These are phyloP conservation scores for Fraxinus ornus DNA, from an alignment of 305 asterid genomes.

Conservation along the genomic window DNA sequence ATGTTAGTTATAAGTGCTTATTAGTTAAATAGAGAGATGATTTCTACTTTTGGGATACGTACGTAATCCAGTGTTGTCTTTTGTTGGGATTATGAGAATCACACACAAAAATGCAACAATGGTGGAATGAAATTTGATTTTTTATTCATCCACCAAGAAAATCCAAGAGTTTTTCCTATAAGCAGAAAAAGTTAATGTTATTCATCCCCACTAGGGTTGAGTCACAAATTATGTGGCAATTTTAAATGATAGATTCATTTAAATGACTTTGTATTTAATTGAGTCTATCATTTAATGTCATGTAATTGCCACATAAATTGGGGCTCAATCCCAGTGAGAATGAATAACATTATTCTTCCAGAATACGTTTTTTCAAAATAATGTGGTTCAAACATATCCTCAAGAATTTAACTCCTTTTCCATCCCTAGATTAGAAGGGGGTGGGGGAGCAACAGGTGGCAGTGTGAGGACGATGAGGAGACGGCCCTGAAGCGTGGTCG, in stretches of 20 bases:
- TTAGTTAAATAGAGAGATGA: slow-evolving; percentile 18
- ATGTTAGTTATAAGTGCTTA: slow-evolving; percentile 25
- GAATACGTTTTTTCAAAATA: too few species aligned
- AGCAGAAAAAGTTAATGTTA: background rate
- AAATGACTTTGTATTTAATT: too few species aligned
- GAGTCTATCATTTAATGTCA: too few species aligned
- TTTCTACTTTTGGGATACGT: slow-evolving; percentile 40
- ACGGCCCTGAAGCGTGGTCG: background rate
- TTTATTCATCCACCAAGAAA: slow-evolving; percentile 24
- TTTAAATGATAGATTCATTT: too few species aligned
- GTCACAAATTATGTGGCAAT: too few species aligned
- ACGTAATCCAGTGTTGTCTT: slow-evolving; percentile 26
- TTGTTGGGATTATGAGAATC: slow-evolving; percentile 39
- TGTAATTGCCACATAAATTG: too few species aligned
- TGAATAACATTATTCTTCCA: too few species aligned
- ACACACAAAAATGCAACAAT: background rate
- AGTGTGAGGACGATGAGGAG: background rate
- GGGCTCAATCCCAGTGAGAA: too few species aligned
- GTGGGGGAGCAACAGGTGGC: background rate
- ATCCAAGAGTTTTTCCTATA: slow-evolving; percentile 2
- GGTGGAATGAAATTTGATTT: slow-evolving; percentile 29
- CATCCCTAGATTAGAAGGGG: background rate
- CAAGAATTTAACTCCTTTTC: background rate
- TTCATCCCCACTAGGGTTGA: too few species aligned
- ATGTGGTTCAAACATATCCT: too few species aligned